Conservation (phyloP, 495 filamentous ascomycete species). For the Tuber borchii region DNA sequence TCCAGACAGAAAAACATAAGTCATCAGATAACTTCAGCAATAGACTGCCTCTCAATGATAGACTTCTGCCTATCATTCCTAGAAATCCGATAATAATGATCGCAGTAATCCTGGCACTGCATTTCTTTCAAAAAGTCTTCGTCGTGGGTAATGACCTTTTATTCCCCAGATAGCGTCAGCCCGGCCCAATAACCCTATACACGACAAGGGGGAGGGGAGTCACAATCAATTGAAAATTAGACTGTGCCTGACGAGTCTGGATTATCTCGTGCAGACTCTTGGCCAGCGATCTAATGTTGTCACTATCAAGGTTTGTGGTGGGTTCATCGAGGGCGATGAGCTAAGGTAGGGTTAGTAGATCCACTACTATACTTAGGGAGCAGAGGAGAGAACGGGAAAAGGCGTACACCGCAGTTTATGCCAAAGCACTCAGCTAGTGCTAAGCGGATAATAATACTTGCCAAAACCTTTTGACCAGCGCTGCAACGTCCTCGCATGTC, state of each 20-base stretch:
- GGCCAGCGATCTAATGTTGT: slow-evolving; percentile 87
- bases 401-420: slow-evolving; percentile 70
- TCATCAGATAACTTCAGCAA: slow-evolving; percentile 50
- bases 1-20: background rate
- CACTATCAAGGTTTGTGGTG: slow-evolving; percentile 90
- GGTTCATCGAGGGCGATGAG: slow-evolving; percentile 96
- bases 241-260: slow-evolving; percentile 68
- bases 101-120: slow-evolving; percentile 89
- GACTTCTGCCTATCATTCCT: slow-evolving; percentile 82
- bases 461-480: slow-evolving; percentile 92
- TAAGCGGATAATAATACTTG: slow-evolving; percentile 94
- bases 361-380: background rate
- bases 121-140: slow-evolving; percentile 92
- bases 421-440: slow-evolving; percentile 96
- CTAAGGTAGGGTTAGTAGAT: slow-evolving; percentile 12
- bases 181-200: background rate
- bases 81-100: slow-evolving; percentile 80
- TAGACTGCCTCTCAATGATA: slow-evolving; percentile 59
- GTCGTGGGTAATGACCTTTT: slow-evolving; percentile 86
- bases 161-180: background rate
- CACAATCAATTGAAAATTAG: slow-evolving; percentile 87
- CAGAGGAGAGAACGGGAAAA: background rate
- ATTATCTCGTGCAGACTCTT: slow-evolving; percentile 83
- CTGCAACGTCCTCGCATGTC: slow-evolving; percentile 98
- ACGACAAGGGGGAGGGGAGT: background rate